These are phyloP conservation scores for Pelargonium nanum DNA, from an alignment of 345 rosid species.

Conservation along the genomic window DNA sequence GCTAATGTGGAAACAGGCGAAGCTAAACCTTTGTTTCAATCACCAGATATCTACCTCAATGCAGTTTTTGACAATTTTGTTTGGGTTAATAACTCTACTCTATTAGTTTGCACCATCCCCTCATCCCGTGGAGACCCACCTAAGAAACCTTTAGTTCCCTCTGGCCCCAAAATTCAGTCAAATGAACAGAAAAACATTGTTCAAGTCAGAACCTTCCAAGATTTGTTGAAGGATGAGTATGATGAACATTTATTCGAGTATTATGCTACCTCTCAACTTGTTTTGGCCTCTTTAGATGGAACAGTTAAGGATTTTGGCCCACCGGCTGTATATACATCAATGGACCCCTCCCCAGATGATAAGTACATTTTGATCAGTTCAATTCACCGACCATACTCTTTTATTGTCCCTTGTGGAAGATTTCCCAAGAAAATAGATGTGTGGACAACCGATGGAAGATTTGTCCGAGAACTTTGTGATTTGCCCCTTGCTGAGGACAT, in stretches of 20 bases:
- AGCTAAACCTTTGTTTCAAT: conserved; percentile 67
- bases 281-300: conserved; percentile 73
- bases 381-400: conserved; percentile 85
- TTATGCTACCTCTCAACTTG: conserved; percentile 77
- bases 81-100: conserved; percentile 67
- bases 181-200: conserved; percentile 57
- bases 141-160: conserved; percentile 79
- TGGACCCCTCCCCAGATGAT: conserved; percentile 86
- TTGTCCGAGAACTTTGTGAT: conserved; percentile 75
- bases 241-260: conserved; percentile 92
- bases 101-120: conserved; percentile 78
- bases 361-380: conserved; percentile 61
- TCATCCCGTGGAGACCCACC: conserved; percentile 65
- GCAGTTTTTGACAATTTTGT: conserved; percentile 81
- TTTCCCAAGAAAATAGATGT: conserved; percentile 86
- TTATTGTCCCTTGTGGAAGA: conserved; percentile 86
- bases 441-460: conserved; percentile 71
- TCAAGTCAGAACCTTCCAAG: conserved; percentile 92
- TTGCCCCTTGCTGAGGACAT: conserved; percentile 92
- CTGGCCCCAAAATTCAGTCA: conserved; percentile 78
- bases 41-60: conserved; percentile 52
- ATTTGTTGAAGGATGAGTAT: conserved; percentile 82
- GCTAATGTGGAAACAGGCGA: conserved; percentile 72
- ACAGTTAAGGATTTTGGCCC: conserved; percentile 51
- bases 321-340: conserved; percentile 81